Evolutionary conservation across 306 rosid genomes (phyloP).

Genomic region (Malus orientalis): DNA sequence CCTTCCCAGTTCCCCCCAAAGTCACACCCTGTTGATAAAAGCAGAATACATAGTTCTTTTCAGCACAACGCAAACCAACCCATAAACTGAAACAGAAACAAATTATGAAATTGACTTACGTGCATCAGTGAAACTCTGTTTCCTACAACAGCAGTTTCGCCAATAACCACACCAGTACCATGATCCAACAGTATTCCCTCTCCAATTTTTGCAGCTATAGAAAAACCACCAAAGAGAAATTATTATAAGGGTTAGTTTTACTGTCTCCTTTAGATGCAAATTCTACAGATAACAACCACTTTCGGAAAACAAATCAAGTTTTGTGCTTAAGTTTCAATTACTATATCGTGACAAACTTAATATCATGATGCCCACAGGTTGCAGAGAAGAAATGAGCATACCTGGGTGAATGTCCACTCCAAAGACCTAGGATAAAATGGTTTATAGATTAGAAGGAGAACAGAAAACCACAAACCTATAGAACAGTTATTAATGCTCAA

Average conservation of each 20-base stretch:
- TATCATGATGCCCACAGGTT: not conserved
- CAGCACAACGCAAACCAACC: not conserved
- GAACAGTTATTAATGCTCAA: not conserved
- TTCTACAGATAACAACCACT: not conserved
- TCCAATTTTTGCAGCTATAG: slow-evolving; percentile 83
- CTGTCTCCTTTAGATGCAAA: not conserved
- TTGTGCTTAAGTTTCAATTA: not conserved
- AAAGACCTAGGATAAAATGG: slow-evolving; percentile 58
- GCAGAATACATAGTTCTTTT: not conserved
- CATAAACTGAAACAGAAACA: not conserved
- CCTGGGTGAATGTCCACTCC: slow-evolving; percentile 95
- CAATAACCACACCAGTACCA: slow-evolving; percentile 91
- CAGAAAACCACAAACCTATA: not conserved
- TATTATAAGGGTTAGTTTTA: not conserved
- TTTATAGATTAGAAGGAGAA: slow-evolving; percentile 8
- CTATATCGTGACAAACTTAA: not conserved
- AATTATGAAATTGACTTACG: slow-evolving; percentile 42
- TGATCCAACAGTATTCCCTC: slow-evolving; percentile 96
- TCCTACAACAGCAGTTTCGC: slow-evolving; percentile 91
- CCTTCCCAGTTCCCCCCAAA: slow-evolving; percentile 90
- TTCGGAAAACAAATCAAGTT: slow-evolving; percentile 14
- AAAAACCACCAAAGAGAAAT: not conserved
- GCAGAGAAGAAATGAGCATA: slow-evolving; percentile 25
- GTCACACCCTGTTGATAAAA: slow-evolving; percentile 66
- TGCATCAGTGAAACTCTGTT: slow-evolving; percentile 96